Conservation (phyloP, 371 early-diverging fungal species). For the Batrachochytrium dendrobatidis region DNA sequence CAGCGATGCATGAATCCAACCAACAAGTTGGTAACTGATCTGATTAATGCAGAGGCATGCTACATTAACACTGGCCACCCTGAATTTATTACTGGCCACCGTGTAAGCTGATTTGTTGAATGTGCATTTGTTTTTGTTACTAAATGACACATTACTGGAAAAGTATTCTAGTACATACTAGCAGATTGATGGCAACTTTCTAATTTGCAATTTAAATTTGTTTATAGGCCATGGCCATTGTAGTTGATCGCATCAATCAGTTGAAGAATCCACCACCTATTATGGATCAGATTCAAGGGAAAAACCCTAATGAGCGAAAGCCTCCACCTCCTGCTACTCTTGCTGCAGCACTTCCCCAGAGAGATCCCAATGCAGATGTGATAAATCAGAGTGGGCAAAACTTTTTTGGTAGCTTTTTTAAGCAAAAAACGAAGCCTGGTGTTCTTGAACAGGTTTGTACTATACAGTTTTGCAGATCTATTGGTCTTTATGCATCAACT, state of each 20-base stretch:
- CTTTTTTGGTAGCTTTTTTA: slow-evolving; percentile 96
- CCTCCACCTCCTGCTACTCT: slow-evolving; percentile 27
- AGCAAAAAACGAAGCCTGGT: slow-evolving; percentile 63
- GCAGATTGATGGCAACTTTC: neutral
- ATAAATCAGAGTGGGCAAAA: slow-evolving; percentile 45
- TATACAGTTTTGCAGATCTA: neutral
- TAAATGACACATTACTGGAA: no score
- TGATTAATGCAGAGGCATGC: slow-evolving; percentile 87
- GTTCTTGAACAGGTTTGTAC: slow-evolving; percentile 71
- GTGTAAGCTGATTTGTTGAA: no score
- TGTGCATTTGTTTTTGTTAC: neutral
- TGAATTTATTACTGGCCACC: slow-evolving; percentile 94
- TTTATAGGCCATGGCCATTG: slow-evolving; percentile 91
- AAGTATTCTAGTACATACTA: no score
- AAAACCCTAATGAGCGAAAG: slow-evolving; percentile 37
- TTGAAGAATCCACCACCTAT: slow-evolving; percentile 18
- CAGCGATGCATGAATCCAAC: slow-evolving; percentile 84
- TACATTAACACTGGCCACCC: slow-evolving; percentile 99
- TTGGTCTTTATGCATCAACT: neutral
- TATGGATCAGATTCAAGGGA: slow-evolving; percentile 28
- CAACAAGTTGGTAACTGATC: slow-evolving; percentile 86
- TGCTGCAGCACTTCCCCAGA: slow-evolving; percentile 16
- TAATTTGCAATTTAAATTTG: slow-evolving; percentile 11
- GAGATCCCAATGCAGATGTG: slow-evolving; percentile 34
- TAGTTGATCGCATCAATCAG: slow-evolving; percentile 74